Conservation (phyloP, 768 basidiomycete species). For the Boletus eberwhitei region DNA sequence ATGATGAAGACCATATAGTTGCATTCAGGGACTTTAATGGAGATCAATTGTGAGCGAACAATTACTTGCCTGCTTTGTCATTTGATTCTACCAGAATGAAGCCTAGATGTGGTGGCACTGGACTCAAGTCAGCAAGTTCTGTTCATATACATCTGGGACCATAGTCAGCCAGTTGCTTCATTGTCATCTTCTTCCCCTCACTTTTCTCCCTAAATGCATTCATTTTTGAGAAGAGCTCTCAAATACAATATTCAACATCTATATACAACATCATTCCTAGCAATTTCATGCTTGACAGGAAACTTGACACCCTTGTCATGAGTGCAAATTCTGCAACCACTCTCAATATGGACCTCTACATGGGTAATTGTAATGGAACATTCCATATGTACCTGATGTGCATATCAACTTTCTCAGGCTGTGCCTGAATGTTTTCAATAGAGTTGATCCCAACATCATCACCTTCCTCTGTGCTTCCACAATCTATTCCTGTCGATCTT, state of each 20-base stretch:
- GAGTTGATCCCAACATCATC: slow-evolving; percentile 43
- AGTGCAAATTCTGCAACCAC: slow-evolving; percentile 50
- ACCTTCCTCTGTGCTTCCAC: slow-evolving; percentile 63
- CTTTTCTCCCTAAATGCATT: slow-evolving; percentile 49
- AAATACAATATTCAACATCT: slow-evolving; percentile 52
- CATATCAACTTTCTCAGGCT: background rate
- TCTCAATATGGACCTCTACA: slow-evolving; percentile 69
- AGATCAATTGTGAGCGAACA: slow-evolving; percentile 81
- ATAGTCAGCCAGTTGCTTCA: slow-evolving; percentile 47
- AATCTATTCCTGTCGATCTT: slow-evolving; percentile 85
- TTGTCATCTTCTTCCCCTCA: slow-evolving; percentile 1
- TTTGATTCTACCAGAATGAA: slow-evolving; percentile 28
- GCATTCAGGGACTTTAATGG: slow-evolving; percentile 96
- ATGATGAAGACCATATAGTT: slow-evolving; percentile 68
- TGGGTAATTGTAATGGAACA: slow-evolving; percentile 58
- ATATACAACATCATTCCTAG: slow-evolving; percentile 86
- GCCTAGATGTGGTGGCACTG: slow-evolving; percentile 79
- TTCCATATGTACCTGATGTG: slow-evolving; percentile 50
- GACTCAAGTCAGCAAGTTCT: slow-evolving; percentile 73
- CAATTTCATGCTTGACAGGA: slow-evolving; percentile 91
- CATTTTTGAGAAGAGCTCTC: slow-evolving; percentile 45
- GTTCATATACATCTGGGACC: slow-evolving; percentile 78
- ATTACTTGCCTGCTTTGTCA: background rate
- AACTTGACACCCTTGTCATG: slow-evolving; percentile 89
- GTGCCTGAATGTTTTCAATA: background rate